These are phyloP conservation scores for Rauvolfia tetraphylla DNA, from an alignment of 257 asterid genomes.

Conservation along the genomic window DNA sequence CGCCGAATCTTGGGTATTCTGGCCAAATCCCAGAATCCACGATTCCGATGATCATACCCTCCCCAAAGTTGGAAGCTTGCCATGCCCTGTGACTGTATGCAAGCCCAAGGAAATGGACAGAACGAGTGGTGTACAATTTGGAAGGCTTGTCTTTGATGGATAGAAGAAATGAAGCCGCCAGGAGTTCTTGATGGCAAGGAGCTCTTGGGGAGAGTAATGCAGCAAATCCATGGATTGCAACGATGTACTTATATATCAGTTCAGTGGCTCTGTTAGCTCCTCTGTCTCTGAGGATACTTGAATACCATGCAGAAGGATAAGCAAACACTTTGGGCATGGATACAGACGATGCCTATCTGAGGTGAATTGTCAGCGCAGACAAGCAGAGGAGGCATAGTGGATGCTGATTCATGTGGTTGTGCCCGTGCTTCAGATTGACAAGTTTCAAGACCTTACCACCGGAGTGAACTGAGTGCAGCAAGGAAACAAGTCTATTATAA, in stretches of 20 bases:
- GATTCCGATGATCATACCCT: constrained; percentile 7
- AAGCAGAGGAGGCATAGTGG: too few species aligned
- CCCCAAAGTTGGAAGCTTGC: constrained; percentile 12
- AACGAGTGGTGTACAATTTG: constrained; percentile 13
- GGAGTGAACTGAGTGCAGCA: too few species aligned
- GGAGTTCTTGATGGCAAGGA: background rate
- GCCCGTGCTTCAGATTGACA: too few species aligned
- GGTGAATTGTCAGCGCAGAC: too few species aligned
- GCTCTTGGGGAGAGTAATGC: constrained; percentile 1
- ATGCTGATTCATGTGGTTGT: too few species aligned
- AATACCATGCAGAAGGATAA: background rate
- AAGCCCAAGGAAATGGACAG: constrained; percentile 11
- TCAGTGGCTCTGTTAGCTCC: too few species aligned
- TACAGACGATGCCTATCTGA: too few species aligned
- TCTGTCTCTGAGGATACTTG: background rate
- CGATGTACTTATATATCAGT: constrained; percentile 3
- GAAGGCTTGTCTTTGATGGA: background rate
- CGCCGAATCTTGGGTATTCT: constrained; percentile 36
- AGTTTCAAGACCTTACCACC: too few species aligned
- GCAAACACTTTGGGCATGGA: background rate
- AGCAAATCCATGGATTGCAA: constrained; percentile 13
- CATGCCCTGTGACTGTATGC: constrained; percentile 1
- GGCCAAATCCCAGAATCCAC: constrained; percentile 24
- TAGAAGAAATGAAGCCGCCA: background rate
- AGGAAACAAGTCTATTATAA: too few species aligned